phyloP scores from a whole-genome alignment of 1,284 basidiomycete species.

The Blastosporella zonata region DNA sequence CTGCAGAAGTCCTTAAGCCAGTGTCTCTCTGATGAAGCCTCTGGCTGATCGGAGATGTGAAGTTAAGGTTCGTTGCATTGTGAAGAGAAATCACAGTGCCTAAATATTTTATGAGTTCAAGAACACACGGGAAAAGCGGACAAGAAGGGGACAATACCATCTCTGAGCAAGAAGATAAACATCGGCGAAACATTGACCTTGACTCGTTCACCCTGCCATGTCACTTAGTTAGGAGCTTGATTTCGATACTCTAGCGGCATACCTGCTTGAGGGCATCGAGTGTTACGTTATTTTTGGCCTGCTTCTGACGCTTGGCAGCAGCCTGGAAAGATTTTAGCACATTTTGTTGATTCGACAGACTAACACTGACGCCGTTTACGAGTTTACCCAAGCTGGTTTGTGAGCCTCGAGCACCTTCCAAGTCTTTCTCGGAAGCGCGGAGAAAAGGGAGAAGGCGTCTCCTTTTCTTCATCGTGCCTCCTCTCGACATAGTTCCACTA shows the following conservation, averaged over 20 bases:
- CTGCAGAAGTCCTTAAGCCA: slow-evolving; percentile 54
- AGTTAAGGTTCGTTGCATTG: slow-evolving; percentile 40
- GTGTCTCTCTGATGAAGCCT: slow-evolving; percentile 58
- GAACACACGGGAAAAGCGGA: not conserved
- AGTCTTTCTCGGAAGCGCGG: slow-evolving; percentile 9
- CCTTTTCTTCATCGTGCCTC: slow-evolving; percentile 11
- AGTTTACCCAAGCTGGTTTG: slow-evolving; percentile 15
- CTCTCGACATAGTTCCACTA: slow-evolving; percentile 1
- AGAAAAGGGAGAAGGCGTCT: slow-evolving; percentile 10
- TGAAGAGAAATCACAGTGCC: slow-evolving; percentile 64
- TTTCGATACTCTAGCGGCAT: not conserved
- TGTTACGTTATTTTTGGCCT: slow-evolving; percentile 26
- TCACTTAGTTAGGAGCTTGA: not conserved
- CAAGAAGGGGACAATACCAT: slow-evolving; percentile 39
- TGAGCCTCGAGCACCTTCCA: slow-evolving; percentile 15
- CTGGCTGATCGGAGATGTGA: slow-evolving; percentile 53
- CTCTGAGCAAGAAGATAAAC: slow-evolving; percentile 62
- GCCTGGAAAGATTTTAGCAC: slow-evolving; percentile 14
- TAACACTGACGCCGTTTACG: slow-evolving; percentile 5
- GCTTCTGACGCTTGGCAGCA: slow-evolving; percentile 20
- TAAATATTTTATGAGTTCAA: slow-evolving; percentile 20
- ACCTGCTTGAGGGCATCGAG: slow-evolving; percentile 35
- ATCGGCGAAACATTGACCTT: slow-evolving; percentile 57
- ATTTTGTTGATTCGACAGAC: not conserved
- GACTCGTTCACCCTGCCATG: slow-evolving; percentile 48